A percentile compares a stretch with the other conserved stretches of the same genome.
Conservation (phyloP, 495 filamentous ascomycete species). For the Neurospora sp. region DNA sequence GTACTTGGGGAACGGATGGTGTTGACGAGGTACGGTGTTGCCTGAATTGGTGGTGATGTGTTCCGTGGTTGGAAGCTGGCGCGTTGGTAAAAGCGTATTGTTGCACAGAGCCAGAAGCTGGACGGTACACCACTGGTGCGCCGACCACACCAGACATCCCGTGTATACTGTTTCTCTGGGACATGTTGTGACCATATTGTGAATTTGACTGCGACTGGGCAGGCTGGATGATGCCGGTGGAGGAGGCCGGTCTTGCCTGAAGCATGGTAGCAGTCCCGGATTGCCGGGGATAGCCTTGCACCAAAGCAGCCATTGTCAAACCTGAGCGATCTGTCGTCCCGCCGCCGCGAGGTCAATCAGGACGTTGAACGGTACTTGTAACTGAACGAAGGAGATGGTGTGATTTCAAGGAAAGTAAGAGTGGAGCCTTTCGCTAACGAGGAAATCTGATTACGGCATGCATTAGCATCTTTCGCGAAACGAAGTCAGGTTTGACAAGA, state of each 20-base stretch:
- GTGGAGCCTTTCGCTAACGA: background rate
- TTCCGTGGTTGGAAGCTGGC: conserved; percentile 50
- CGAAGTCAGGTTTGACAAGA: background rate
- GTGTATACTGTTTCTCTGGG: conserved; percentile 56
- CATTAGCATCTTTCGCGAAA: background rate
- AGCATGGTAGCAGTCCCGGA: conserved; percentile 73
- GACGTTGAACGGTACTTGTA: background rate
- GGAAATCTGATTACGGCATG: background rate
- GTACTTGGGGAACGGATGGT: conserved; percentile 47
- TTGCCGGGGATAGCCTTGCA: conserved; percentile 81
- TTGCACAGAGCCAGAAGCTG: conserved; percentile 59
- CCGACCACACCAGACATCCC: conserved; percentile 37
- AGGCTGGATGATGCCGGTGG: conserved; percentile 54
- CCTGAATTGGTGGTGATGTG: conserved; percentile 56
- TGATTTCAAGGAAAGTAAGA: background rate
- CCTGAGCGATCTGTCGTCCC: background rate
- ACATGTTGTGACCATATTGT: conserved; percentile 42
- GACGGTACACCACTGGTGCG: conserved; percentile 55
- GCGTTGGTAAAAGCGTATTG: conserved; percentile 81
- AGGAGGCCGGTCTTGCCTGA: conserved; percentile 63
- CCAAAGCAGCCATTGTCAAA: conserved; percentile 74
- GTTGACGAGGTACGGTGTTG: conserved; percentile 60
- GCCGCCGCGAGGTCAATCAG: background rate
- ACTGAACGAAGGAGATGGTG: background rate
- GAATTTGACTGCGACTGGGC: conserved; percentile 43